Base-by-base conservation (phyloP, 2,329 filamentous ascomycete species). In the Chrysoporthe deuterocubensis region DNA sequence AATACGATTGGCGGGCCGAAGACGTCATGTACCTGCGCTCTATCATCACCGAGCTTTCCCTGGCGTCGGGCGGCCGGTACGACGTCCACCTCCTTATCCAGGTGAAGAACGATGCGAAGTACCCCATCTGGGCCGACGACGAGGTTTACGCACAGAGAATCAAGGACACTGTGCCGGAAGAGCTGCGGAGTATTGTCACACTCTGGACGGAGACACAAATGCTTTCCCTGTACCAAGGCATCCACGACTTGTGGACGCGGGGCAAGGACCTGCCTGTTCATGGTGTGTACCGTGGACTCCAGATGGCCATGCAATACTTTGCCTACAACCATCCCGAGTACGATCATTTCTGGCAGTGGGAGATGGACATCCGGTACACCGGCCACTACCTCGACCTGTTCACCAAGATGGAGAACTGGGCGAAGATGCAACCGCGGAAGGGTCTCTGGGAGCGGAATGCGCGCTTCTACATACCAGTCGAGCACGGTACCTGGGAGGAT, bases 151-250 rank as follows among this genome's bases (percentile, higher is more conserved):
- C 85, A 76, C 85, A 84, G 75, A 90, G 84, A 67, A 90, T 91
- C 76, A 82, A 87, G 64, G 87, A 91, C 62, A 86, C 87, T 37
- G 86, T 95, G 14, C 92, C 96, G 0, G 85, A 89, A 71, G 96
- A 99, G 75, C 97, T 99, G 80, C 90, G 87, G 72, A 92, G 92
- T 59, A 89, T 99, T 76, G 92, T 92, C 26, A 97, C 92, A 0
- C 85, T 98, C 7, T 99, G 96, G 96, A 96, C 93, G 0, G 94
- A 97, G 78, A 90, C 91, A 34, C 94, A 97, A 79, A 97, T 98
- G 94, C 85, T 91, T 64, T 87, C 94, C 67, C 86, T 97, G 73
- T 99, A 98, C 79, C 92, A 96, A 64, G 93, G 92, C 61, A 89
- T 97, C 37, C 90, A 93, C 75, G 93, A 96, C 71, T 88, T 92